Conservation (phyloP, 2,329 filamentous ascomycete genomes). For the Colletotrichum sojae region DNA sequence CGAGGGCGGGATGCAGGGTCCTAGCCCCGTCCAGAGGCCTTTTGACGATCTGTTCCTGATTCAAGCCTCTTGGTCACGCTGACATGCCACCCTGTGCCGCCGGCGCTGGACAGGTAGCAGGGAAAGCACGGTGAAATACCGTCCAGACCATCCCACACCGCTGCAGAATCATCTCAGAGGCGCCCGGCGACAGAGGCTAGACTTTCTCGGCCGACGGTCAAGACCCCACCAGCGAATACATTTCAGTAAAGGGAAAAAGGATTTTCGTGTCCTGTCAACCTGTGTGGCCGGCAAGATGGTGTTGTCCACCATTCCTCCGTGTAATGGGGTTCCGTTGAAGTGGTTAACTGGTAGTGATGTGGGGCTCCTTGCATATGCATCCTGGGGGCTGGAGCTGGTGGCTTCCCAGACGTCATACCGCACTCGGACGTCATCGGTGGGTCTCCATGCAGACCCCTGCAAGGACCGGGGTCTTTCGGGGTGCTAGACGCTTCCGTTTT, state of each 20-base stretch:
- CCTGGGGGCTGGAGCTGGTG: slow-evolving; percentile 33
- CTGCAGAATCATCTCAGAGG: slow-evolving; percentile 32
- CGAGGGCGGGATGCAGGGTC: slow-evolving; percentile 31
- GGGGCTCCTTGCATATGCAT: slow-evolving; percentile 34
- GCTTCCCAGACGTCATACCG: slow-evolving; percentile 37
- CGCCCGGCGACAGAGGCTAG: slow-evolving; percentile 35
- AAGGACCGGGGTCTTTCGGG: slow-evolving; percentile 29
- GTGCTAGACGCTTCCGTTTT: slow-evolving; percentile 34
- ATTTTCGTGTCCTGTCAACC: slow-evolving; percentile 13
- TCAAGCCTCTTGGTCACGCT: slow-evolving; percentile 28
- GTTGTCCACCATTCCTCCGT: slow-evolving; percentile 18
- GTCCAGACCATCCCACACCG: slow-evolving; percentile 31
- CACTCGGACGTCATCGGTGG: slow-evolving; percentile 39
- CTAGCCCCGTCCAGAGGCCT: slow-evolving; percentile 19
- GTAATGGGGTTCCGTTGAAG: slow-evolving; percentile 25
- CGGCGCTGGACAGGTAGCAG: slow-evolving; percentile 15
- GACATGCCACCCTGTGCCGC: slow-evolving; percentile 14
- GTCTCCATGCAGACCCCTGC: slow-evolving; percentile 24
- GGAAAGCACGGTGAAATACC: slow-evolving; percentile 28
- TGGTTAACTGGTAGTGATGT: slow-evolving; percentile 35
- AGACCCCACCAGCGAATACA: slow-evolving; percentile 15
- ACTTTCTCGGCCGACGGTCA: slow-evolving; percentile 30
- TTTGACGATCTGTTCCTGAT: slow-evolving; percentile 36
- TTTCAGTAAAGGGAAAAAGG: slow-evolving; percentile 21
- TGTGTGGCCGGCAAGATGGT: slow-evolving; percentile 21